Evolutionary conservation across 306 rosid genomes (phyloP).

Genomic region (Hippophae rhamnoides): DNA sequence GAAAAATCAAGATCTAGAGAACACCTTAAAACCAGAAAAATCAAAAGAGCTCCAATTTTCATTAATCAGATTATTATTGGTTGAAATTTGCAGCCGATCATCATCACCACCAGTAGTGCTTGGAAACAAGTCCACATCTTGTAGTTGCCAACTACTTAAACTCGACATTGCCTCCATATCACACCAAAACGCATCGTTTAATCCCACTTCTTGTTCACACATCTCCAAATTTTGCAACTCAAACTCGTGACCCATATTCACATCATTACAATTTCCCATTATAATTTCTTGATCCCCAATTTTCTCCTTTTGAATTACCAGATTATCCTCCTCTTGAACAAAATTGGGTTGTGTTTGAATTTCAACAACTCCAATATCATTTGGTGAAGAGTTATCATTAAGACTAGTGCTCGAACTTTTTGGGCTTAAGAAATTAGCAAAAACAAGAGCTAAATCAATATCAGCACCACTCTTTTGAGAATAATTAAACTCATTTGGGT

Average conservation of each 20-base stretch:
- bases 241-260: constrained; percentile 23
- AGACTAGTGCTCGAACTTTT: background rate
- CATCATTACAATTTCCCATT: constrained; percentile 2
- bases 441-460: constrained; percentile 69
- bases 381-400: too few relatives aligned
- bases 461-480: constrained; percentile 27
- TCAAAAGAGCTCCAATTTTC: constrained; percentile 57
- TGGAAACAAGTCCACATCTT: constrained; percentile 13
- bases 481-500: constrained; percentile 9
- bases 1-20: constrained; percentile 26
- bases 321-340: background rate
- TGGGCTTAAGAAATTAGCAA: constrained; percentile 58
- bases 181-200: constrained; percentile 16
- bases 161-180: background rate
- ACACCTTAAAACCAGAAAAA: constrained; percentile 35
- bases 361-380: too few relatives aligned
- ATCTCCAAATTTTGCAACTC: constrained; percentile 31
- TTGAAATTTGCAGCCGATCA: constrained; percentile 21
- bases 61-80: constrained; percentile 10
- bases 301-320: constrained; percentile 1
- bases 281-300: background rate
- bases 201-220: constrained; percentile 10
- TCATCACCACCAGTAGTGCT: constrained; percentile 22
- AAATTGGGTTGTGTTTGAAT: background rate
- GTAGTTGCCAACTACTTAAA: too few relatives aligned